A percentile compares a stretch with the other conserved stretches of the same genome.
Conservation (phyloP, 2,329 filamentous ascomycete species). For the Aspergillus terreus region DNA sequence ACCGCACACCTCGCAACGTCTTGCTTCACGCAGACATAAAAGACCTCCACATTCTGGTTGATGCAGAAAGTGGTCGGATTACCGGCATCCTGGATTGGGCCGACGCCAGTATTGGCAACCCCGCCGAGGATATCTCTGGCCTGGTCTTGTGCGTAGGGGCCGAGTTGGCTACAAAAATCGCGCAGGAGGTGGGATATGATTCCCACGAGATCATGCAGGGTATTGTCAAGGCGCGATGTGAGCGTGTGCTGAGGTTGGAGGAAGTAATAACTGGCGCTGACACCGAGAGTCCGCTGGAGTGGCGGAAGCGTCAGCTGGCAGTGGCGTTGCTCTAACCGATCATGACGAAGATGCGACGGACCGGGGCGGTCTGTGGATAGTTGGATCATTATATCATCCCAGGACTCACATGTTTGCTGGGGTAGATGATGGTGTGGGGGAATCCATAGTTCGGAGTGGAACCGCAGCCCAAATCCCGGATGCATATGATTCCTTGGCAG, state of each 20-base stretch:
- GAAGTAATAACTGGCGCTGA: background rate
- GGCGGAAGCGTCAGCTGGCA: background rate
- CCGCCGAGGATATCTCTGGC: background rate
- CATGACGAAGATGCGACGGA: background rate
- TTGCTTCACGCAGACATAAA: slow-evolving; percentile 1
- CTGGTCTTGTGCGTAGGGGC: slow-evolving; percentile 1
- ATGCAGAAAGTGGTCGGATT: background rate
- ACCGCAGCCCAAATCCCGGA: background rate
- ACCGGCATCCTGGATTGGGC: slow-evolving; percentile 2
- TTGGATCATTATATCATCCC: background rate
- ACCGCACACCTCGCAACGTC: background rate
- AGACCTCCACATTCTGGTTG: background rate
- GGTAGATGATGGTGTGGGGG: background rate
- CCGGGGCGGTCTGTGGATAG: background rate
- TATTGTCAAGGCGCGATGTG: background rate
- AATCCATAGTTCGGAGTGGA: background rate
- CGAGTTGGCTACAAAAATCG: background rate
- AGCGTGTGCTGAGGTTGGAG: slow-evolving; percentile 3
- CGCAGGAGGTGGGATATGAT: background rate
- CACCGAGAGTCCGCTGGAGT: background rate
- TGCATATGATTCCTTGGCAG: slow-evolving; percentile 5
- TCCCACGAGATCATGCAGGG: background rate
- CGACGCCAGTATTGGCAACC: background rate
- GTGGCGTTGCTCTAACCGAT: background rate
- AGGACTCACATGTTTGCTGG: background rate